Evolutionary conservation across 345 rosid genomes (phyloP).

Genomic region (Eucalyptus virginea): DNA sequence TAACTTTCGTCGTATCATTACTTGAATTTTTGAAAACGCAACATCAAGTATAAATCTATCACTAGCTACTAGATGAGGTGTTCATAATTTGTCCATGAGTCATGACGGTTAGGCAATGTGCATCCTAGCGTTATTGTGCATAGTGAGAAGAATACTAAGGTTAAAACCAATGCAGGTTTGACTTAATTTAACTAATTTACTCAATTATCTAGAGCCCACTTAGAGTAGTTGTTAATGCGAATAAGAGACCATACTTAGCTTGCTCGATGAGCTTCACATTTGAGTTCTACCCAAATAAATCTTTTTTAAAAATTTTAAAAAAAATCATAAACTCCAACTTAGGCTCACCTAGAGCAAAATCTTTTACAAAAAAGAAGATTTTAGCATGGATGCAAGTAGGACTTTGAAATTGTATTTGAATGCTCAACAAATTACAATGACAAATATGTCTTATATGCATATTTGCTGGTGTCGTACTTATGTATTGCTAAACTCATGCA

Average conservation of each 20-base stretch:
- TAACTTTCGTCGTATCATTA: rapidly evolving
- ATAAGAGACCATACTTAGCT: neutral
- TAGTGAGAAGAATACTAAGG: neutral
- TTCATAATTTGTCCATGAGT: neutral
- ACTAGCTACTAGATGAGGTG: rapidly evolving
- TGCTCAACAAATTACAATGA: neutral
- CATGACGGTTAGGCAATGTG: neutral
- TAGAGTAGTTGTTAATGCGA: no score
- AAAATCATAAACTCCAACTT: neutral
- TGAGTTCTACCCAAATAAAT: neutral
- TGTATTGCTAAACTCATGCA: neutral
- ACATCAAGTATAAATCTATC: neutral
- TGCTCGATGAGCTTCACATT: neutral
- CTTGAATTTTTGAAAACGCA: neutral
- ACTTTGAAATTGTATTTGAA: neutral
- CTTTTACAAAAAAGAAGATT: neutral
- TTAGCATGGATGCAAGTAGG: neutral
- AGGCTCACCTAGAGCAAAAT: neutral
- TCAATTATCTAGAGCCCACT: neutral
- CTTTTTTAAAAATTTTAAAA: no score
- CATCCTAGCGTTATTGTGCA: neutral
- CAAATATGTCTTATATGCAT: rapidly evolving
- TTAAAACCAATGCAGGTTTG: neutral
- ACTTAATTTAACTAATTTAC: neutral
- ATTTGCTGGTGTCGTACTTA: neutral